Conservation (phyloP, 768 basidiomycete species). For the Dentipellis sp. region DNA sequence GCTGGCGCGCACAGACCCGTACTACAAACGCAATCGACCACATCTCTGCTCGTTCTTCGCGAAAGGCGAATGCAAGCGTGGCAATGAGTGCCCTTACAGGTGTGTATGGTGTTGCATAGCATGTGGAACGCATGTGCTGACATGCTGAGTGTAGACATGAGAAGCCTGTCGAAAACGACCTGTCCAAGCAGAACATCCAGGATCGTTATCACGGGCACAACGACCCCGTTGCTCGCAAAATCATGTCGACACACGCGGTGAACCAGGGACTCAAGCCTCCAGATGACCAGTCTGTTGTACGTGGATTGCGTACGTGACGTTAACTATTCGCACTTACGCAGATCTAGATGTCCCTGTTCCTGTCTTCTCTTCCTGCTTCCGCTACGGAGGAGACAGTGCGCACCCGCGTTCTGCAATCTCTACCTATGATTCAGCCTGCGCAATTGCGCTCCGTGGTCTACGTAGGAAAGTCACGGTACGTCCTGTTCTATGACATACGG, state of each 20-base stretch:
- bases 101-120: conserved; percentile 19
- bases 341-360: conserved; percentile 73
- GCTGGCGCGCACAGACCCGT: conserved; percentile 89
- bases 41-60: conserved; percentile 92
- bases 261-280: conserved; percentile 80
- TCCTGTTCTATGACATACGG: neutral
- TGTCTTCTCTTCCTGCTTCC: conserved; percentile 61
- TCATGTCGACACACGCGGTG: conserved; percentile 72
- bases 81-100: conserved; percentile 87
- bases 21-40: conserved; percentile 94
- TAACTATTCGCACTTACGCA: conserved; percentile 7
- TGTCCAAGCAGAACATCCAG: conserved; percentile 87
- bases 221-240: conserved; percentile 92
- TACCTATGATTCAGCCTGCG: conserved; percentile 52
- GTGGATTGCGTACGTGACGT: conserved; percentile 24
- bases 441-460: conserved; percentile 80
- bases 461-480: conserved; percentile 69
- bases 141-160: conserved; percentile 58
- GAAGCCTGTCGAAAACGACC: conserved; percentile 70
- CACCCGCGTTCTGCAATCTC: conserved; percentile 56
- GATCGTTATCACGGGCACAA: conserved; percentile 90
- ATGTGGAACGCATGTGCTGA: neutral
- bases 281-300: conserved; percentile 76
- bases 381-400: conserved; percentile 71
- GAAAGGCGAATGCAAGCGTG: conserved; percentile 92